These are phyloP conservation scores for Moesziomyces sp. DNA, from an alignment of 1,284 basidiomycete species.

Conservation along the genomic window DNA sequence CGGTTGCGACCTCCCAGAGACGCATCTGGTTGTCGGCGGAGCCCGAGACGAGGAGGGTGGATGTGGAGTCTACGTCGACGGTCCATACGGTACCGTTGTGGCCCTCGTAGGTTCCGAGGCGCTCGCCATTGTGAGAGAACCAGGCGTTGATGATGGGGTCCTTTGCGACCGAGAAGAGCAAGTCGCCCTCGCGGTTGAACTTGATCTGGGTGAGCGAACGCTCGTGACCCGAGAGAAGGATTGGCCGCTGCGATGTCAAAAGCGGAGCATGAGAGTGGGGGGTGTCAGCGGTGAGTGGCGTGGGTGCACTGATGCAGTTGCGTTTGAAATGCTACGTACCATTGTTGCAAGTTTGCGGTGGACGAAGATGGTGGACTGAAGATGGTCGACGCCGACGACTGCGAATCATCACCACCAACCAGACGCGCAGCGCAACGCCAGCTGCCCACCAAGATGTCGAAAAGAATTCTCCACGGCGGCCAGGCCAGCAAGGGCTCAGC, in stretches of 20 bases:
- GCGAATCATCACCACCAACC: no score
- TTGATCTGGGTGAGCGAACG: slow-evolving; percentile 84
- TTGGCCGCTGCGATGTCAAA: slow-evolving; percentile 54
- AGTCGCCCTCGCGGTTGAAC: slow-evolving; percentile 92
- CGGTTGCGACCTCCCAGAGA: slow-evolving; percentile 89
- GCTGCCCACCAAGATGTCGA: background rate
- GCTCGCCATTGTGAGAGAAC: slow-evolving; percentile 98
- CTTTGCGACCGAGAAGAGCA: slow-evolving; percentile 95
- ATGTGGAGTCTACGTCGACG: slow-evolving; percentile 89
- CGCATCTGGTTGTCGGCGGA: slow-evolving; percentile 87
- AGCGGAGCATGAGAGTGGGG: background rate
- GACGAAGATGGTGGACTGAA: background rate
- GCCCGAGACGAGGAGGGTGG: slow-evolving; percentile 87
- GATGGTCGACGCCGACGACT: background rate
- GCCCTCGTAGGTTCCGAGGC: slow-evolving; percentile 94
- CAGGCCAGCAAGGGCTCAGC: background rate
- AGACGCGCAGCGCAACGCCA: background rate
- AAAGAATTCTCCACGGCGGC: background rate
- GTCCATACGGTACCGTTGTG: slow-evolving; percentile 98
- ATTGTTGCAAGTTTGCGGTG: background rate
- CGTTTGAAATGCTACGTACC: background rate
- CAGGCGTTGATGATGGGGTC: slow-evolving; percentile 95
- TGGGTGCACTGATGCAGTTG: background rate
- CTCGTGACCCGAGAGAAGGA: slow-evolving; percentile 82
- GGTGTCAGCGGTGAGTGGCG: slow-evolving; percentile 12